A percentile compares a stretch with the other conserved stretches of the same genome.
These are phyloP conservation scores for Coniochaeta ligniaria DNA, from an alignment of 2,329 filamentous ascomycete species.

Conservation along the genomic window DNA sequence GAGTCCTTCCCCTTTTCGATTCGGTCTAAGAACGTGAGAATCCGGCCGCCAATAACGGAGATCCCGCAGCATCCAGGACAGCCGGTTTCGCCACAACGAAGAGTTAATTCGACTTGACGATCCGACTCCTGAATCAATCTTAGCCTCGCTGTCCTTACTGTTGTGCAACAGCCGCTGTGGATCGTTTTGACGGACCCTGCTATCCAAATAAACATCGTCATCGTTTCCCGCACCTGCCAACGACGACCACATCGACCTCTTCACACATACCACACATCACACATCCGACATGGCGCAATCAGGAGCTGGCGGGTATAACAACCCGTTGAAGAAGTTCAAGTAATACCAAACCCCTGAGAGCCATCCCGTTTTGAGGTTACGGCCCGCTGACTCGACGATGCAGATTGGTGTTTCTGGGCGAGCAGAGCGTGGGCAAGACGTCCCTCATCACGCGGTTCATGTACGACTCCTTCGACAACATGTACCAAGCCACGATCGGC, in stretches of 20 bases:
- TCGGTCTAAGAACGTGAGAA: not conserved
- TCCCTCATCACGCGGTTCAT: slow-evolving; percentile 98
- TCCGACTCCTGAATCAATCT: not conserved
- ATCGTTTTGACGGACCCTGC: not conserved
- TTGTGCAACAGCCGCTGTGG: not conserved
- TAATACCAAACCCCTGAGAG: slow-evolving; percentile 29
- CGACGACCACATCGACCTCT: not conserved
- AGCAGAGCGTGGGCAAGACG: slow-evolving; percentile 98
- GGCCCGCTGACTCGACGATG: slow-evolving; percentile 1
- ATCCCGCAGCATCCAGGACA: not conserved
- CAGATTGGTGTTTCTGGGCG: slow-evolving; percentile 93
- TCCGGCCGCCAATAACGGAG: not conserved
- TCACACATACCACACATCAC: slow-evolving; percentile 11
- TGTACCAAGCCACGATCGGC: slow-evolving; percentile 98
- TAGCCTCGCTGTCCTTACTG: not conserved
- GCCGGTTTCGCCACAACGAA: not conserved
- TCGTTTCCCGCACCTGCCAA: not conserved
- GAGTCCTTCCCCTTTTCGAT: slow-evolving; percentile 1
- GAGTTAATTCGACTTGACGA: not conserved
- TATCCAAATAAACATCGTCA: slow-evolving; percentile 2
- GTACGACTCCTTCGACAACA: slow-evolving; percentile 99
- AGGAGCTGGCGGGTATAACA: slow-evolving; percentile 77
- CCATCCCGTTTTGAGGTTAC: not conserved
- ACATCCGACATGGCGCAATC: slow-evolving; percentile 68
- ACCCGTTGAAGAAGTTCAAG: slow-evolving; percentile 99